Base-by-base conservation (phyloP, 2,329 filamentous ascomycete genomes). In the Alternaria burnsii region DNA sequence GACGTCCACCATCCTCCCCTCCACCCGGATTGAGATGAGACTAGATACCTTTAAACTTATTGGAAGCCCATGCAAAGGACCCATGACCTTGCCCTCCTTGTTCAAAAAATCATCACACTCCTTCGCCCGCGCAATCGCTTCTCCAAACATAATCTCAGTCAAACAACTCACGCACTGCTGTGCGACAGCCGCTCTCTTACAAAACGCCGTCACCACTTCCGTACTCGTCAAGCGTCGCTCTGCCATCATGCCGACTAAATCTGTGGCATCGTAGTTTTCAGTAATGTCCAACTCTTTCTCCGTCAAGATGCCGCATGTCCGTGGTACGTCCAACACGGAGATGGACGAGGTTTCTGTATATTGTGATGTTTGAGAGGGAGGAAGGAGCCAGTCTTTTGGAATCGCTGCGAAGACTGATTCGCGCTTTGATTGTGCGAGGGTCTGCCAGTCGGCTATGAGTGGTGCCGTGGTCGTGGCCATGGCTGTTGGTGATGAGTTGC, bases 161-260 rank as follows among this genome's bases (percentile, higher is more conserved):
- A 81, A 55, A 55, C 80, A 82, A 55, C 76, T 79, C 14, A 86
- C 84, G 20, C 87, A 75, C 68, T 89, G 87, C 56, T 89, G 87
- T 1, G 87, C 87, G 43, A 85, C 79, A 0, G 82, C 80, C 1
- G 83, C 82, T 7, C 83, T 77, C 66, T 85, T 85, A 63, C 82
- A 83, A 66, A 85, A 90, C 0, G 86, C 87, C 14, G 73, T 77
- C 1, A 81, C 78, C 1, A 88, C 85, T 16, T 85, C 80, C 11
- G 72, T 62, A 36, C 72, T 76, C 24, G 40, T 77, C 0, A 73
- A 51, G 3, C 72, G 50, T 1, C 72, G 63, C 1, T 47, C 60
- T 2, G 41, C 41, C 67, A 80, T 74, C 52, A 70, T 47, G 3
- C 66, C 53, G 2, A 79, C 60, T 12, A 80, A 54, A 0, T 61